phyloP scores from a whole-genome alignment of 352 stramenopile genomes.

The Phytopythium kandeliae region DNA sequence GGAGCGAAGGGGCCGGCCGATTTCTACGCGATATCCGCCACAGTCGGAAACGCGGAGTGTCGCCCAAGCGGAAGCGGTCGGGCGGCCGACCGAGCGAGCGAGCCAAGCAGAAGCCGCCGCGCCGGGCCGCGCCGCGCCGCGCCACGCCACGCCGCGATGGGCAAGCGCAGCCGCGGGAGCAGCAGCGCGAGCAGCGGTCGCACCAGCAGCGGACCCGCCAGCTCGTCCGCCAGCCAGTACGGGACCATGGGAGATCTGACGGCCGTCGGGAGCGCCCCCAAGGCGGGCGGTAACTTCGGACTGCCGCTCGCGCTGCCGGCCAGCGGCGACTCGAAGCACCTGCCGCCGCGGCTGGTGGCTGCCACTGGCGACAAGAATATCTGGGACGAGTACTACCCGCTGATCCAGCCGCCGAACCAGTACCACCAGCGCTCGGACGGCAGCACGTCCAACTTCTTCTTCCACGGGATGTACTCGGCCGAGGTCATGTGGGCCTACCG shows the following conservation, averaged over 20 bases:
- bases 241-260: conserved; percentile 33
- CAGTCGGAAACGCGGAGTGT: neutral
- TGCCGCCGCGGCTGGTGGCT: neutral
- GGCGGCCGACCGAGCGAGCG: too few relatives aligned
- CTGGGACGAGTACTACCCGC: conserved; percentile 87
- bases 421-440: conserved; percentile 73
- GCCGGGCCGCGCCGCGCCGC: neutral
- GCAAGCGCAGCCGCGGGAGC: conserved; percentile 27
- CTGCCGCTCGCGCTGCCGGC: neutral
- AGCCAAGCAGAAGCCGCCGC: neutral
- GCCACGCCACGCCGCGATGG: conserved; percentile 13
- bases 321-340: neutral
- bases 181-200: conserved; percentile 16
- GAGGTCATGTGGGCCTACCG: conserved; percentile 82
- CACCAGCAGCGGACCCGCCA: conserved; percentile 17
- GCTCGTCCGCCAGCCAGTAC: conserved; percentile 19
- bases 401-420: conserved; percentile 77
- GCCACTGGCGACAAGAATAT: conserved; percentile 40
- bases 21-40: too few relatives aligned
- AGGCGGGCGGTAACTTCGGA: conserved; percentile 13
- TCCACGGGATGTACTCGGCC: conserved; percentile 84
- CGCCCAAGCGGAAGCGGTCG: neutral
- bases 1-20: too few relatives aligned
- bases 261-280: conserved; percentile 8
- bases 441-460: conserved; percentile 80